Conservation (phyloP, 2,329 filamentous ascomycete species). For the Fusarium sarcochroum region DNA sequence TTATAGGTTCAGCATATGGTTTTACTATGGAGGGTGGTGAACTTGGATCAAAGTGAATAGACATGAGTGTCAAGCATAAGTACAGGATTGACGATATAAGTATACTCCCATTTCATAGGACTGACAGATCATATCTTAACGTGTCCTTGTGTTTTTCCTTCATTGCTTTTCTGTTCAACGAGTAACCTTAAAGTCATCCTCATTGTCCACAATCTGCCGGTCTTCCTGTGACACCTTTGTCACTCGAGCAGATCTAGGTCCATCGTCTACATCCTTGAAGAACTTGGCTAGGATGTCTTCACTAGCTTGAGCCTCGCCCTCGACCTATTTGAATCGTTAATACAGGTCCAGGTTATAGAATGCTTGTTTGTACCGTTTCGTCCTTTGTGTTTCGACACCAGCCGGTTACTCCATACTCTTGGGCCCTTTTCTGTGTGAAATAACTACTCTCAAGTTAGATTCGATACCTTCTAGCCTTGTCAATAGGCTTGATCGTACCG, state of each 20-base stretch:
- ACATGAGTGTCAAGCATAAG: neutral
- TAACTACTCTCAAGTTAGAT: constrained; percentile 56
- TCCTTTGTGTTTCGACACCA: constrained; percentile 73
- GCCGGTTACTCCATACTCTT: constrained; percentile 66
- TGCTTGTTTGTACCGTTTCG: constrained; percentile 61
- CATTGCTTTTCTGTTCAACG: constrained; percentile 47
- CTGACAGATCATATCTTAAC: neutral
- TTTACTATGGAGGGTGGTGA: constrained; percentile 8
- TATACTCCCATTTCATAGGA: neutral
- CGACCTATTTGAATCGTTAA: constrained; percentile 71
- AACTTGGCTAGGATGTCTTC: constrained; percentile 76
- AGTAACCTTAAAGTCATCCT: constrained; percentile 74
- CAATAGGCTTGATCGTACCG: constrained; percentile 54
- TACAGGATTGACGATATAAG: neutral
- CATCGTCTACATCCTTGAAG: constrained; percentile 80
- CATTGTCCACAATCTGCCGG: constrained; percentile 74
- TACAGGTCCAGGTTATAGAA: neutral
- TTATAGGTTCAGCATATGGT: neutral
- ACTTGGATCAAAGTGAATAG: neutral
- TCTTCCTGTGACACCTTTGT: constrained; percentile 79
- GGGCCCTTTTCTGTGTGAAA: constrained; percentile 68
- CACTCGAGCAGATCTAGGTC: constrained; percentile 80
- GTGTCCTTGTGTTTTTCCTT: neutral
- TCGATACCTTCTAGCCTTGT: neutral
- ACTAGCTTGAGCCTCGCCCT: constrained; percentile 88